Percentiles rank a stretch among this genome's conserved stretches.
phyloP scores from a whole-genome alignment of 441 rosid genomes.

The Geranium incanum region DNA sequence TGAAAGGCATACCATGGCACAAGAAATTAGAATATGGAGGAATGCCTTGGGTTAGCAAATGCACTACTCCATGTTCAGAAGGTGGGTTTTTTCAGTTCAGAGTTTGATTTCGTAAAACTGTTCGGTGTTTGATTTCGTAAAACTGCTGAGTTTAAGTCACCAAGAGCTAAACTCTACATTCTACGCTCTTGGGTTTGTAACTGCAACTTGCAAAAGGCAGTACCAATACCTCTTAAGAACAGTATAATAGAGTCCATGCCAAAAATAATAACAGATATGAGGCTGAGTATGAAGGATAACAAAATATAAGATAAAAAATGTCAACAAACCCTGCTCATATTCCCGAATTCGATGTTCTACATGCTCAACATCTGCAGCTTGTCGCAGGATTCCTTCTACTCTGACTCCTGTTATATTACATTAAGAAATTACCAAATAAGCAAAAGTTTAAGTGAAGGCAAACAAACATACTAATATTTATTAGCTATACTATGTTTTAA shows the following conservation, averaged over 20 bases:
- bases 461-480: background rate
- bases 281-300: constrained; percentile 3
- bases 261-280: constrained; percentile 9
- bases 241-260: constrained; percentile 4
- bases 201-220: background rate
- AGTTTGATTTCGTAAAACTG: constrained; percentile 7
- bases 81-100: background rate
- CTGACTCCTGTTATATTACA: constrained; percentile 53
- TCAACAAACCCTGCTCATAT: constrained; percentile 78
- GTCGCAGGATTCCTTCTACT: constrained; percentile 93
- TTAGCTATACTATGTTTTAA: background rate
- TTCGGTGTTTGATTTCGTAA: constrained; percentile 3
- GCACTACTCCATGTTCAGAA: constrained; percentile 11
- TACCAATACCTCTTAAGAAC: background rate
- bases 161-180: background rate
- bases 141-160: background rate
- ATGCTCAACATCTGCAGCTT: constrained; percentile 98
- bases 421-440: constrained; percentile 5
- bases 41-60: constrained; percentile 12
- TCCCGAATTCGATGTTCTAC: constrained; percentile 84
- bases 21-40: constrained; percentile 2
- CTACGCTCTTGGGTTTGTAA: background rate
- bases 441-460: too few species aligned
- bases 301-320: constrained; percentile 8
- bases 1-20: constrained; percentile 29